These are phyloP conservation scores for Aspergillus pseudoterreus DNA, from an alignment of 2,329 filamentous ascomycete species.

Conservation along the genomic window DNA sequence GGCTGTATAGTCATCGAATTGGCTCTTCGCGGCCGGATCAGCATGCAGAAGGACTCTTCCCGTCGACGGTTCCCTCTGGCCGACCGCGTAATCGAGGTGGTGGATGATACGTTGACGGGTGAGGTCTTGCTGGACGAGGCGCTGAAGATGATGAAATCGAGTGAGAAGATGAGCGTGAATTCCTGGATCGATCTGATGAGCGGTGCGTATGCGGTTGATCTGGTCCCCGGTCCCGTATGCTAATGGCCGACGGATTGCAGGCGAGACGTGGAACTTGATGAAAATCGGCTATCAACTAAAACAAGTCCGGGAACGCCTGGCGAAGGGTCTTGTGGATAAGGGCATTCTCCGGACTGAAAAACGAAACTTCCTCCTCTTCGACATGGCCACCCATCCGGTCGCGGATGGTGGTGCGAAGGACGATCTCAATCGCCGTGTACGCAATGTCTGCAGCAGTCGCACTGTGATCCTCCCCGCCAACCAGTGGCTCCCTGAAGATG, in stretches of 20 bases:
- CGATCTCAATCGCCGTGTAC: slow-evolving; percentile 88
- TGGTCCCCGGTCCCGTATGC: background rate
- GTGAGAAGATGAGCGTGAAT: slow-evolving; percentile 99
- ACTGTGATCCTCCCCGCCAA: slow-evolving; percentile 84
- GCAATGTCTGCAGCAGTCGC: slow-evolving; percentile 86
- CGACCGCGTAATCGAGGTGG: slow-evolving; percentile 91
- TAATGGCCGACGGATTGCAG: slow-evolving; percentile 46
- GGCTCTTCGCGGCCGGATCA: slow-evolving; percentile 90
- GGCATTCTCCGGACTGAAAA: slow-evolving; percentile 98
- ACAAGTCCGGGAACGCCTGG: slow-evolving; percentile 94
- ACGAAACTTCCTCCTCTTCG: slow-evolving; percentile 98
- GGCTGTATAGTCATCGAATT: slow-evolving; percentile 98
- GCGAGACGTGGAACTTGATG: slow-evolving; percentile 99
- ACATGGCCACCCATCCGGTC: slow-evolving; percentile 98
- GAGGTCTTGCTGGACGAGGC: slow-evolving; percentile 97
- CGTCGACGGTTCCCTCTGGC: slow-evolving; percentile 88
- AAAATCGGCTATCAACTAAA: slow-evolving; percentile 99
- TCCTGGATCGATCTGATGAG: slow-evolving; percentile 99
- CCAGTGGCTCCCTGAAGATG: slow-evolving; percentile 87
- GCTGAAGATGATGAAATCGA: slow-evolving; percentile 99
- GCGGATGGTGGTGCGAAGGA: slow-evolving; percentile 96
- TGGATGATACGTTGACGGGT: slow-evolving; percentile 93
- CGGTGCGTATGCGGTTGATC: slow-evolving; percentile 53
- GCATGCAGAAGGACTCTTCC: slow-evolving; percentile 96
- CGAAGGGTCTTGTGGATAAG: slow-evolving; percentile 97